Base-by-base conservation (phyloP, 192 early-diverging fungal species). In the Paraglomus brasilianum region DNA sequence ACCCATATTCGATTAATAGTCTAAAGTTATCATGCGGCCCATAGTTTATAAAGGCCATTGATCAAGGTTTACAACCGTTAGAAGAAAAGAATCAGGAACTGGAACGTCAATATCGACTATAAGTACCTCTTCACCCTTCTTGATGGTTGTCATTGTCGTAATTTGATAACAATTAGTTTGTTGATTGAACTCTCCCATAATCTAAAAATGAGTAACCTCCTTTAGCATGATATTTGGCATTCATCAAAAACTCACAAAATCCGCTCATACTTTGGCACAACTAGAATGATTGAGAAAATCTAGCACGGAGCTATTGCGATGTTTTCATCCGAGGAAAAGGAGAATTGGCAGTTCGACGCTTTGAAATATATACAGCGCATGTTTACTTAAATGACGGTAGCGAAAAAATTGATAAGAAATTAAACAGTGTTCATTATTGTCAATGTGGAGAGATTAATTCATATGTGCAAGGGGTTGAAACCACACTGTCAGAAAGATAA, bases 281-380 rank as follows among this genome's bases (percentile, higher is more conserved):
- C 68, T 72, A 43, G 80, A 82, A 80, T 92, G 90, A 72, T 92
- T 92, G 45, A 92, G 83, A 17, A 92, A 83, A 78, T 92, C 90
- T 11, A 92, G 77, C 58, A 90, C 5, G 90, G 90, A 38, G 90
- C 90, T 44, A 92, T 74, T 36, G 90, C 87, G 44, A 92, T 87
- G 55, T 77, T 85, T 51, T 86, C 85, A 10, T 66, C 75, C 5
- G 72, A 69, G 10, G 53, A 58, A 45, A 69, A 43, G 15, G 19
- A 43, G 17, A 39, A 39, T 19, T 46, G 9, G 1, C 36, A 73
- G 19, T 77, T 74, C n/a, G 71, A 75, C 5, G 65, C 72, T 46
- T 76, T 78, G 21, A 86, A 66, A 61, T 84, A 80, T 41, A 86
- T 86, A 41, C 85, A 82, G 53, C 85, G 76, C 2, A 82, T 84